Evolutionary conservation across 176 grass and related monocot species (phyloP).

Genomic region (Musa schizocarpa): DNA sequence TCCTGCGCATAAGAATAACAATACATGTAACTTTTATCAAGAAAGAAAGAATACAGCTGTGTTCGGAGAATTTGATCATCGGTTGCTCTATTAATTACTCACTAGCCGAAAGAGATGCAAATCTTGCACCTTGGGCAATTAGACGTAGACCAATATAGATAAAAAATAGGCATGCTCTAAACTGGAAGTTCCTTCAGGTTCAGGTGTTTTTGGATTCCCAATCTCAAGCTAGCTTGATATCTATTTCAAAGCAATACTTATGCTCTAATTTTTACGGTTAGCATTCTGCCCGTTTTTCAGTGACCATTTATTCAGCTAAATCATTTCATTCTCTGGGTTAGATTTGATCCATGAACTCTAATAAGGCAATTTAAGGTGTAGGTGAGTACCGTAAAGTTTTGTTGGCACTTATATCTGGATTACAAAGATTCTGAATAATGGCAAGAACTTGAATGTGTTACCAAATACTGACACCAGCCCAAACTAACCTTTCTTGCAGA

Average conservation of each 20-base stretch:
- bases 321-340: too few species aligned
- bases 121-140: not conserved
- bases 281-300: too few species aligned
- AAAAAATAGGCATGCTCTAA: not conserved
- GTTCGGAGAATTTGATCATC: not conserved
- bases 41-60: not conserved
- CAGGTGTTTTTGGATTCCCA: too few species aligned
- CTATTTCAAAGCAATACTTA: too few species aligned
- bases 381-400: not conserved
- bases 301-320: too few species aligned
- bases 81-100: too few species aligned
- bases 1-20: conserved; percentile 16
- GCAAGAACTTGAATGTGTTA: not conserved
- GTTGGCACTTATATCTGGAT: too few species aligned
- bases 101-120: not conserved
- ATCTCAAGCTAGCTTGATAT: too few species aligned
- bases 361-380: not conserved
- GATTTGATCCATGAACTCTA: not conserved
- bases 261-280: too few species aligned
- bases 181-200: too few species aligned
- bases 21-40: not conserved
- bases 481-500: conserved; percentile 52
- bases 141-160: not conserved
- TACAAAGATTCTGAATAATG: not conserved
- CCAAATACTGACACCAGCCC: not conserved